Evolutionary conservation across 306 rosid species (phyloP), one percentile per base, ranked within the genome.

Genomic region (Rubus idaeus): DNA sequence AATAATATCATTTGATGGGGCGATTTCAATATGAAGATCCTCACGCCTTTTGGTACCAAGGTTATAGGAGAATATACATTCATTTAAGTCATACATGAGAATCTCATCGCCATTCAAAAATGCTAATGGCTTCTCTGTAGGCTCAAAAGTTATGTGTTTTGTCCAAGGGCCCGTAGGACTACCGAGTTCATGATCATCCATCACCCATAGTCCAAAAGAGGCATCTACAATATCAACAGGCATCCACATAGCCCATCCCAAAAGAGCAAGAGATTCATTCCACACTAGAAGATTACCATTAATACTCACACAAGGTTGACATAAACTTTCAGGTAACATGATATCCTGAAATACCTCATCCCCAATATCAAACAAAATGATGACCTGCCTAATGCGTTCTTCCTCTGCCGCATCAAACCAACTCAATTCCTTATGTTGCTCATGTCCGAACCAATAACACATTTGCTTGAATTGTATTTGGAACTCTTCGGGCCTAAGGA

Each of bases 381-480:
- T 51, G 26, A 10, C 26, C 5, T 5, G 1, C 10, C 42, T 3
- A 21, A 66, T 21, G 5, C 0, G 9, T 13, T 13, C 14, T 2
- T 44, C 40, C 4, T 21, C 37, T 6, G 1, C 0, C 23, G 4
- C n/a, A 5, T 5, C 10, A 1, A 5, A 5, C 0, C 0, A 0
- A 21, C 4, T 0, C 37, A 68, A 4, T 44, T 5, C 16, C 50
- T 66, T 66, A 4, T 66, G 50, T 8, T 17, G 50, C 50, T 66
- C 50, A 8, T n/a, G 1, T 40, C 51, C 50, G 3, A 40, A 3
- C 74, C 57, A 75, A 64, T 37, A 63, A 62, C 61, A 64, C 50
- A 77, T 62, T 26, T 55, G 46, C 4, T 52, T 76, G 50, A 57
- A 76, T 7, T 51, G 21, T 2, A 56, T 10, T 3, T 73, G 8